A percentile compares a stretch with the other conserved stretches of the same genome.
phyloP scores from a whole-genome alignment of 768 basidiomycete genomes.

The Lactarius sanguifluus region DNA sequence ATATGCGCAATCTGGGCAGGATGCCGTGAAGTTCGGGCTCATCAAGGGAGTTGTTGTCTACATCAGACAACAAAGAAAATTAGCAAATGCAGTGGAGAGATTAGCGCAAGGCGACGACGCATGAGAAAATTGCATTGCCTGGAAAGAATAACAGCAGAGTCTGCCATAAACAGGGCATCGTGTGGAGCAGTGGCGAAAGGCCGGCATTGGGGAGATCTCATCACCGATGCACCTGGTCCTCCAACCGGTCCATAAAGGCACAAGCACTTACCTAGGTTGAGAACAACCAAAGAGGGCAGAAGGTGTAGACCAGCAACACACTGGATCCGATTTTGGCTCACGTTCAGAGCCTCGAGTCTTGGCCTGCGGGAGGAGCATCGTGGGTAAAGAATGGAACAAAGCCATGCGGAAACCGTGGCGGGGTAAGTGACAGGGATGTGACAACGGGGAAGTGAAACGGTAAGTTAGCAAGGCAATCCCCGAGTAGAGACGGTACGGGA shows the following conservation, averaged over 20 bases:
- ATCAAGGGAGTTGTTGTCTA: conserved; percentile 73
- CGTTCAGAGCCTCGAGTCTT: conserved; percentile 75
- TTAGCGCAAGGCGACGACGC: conserved; percentile 12
- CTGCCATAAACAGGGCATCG: conserved; percentile 22
- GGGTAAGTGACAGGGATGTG: conserved; percentile 22
- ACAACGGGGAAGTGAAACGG: conserved; percentile 28
- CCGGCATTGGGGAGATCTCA: conserved; percentile 24
- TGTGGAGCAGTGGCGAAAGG: conserved; percentile 25
- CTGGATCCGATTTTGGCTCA: conserved; percentile 72
- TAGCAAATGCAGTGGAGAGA: conserved; percentile 19
- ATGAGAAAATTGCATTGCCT: conserved; percentile 12
- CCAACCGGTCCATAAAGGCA: conserved; percentile 8
- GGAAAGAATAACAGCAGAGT: conserved; percentile 21
- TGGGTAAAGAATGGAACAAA: conserved; percentile 17
- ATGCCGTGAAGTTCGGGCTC: conserved; percentile 52
- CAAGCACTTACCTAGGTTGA: conserved; percentile 77
- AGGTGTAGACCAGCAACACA: conserved; percentile 58
- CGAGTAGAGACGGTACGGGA: conserved; percentile 28
- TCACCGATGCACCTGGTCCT: conserved; percentile 17
- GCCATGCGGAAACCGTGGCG: conserved; percentile 22
- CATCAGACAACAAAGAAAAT: conserved; percentile 17
- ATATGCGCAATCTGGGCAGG: conserved; percentile 74
- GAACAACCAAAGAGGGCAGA: conserved; percentile 60
- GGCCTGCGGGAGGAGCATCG: conserved; percentile 36
- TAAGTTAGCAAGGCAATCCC: conserved; percentile 16